phyloP scores from a whole-genome alignment of 768 basidiomycete genomes.

The Boletus vermiculosoides region DNA sequence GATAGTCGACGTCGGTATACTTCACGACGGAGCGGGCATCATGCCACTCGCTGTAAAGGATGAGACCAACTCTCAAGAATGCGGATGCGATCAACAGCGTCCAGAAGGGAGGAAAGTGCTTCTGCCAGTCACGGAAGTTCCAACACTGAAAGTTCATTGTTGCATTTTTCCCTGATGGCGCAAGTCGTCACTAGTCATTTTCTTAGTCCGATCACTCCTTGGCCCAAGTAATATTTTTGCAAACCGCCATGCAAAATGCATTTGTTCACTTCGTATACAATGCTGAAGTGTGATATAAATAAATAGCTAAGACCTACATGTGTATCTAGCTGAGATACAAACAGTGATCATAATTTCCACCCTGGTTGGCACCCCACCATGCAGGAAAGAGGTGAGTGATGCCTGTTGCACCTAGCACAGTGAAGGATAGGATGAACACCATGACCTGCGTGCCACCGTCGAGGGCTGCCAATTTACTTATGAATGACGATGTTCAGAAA shows the following conservation, averaged over 20 bases:
- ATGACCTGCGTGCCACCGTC: conserved; percentile 48
- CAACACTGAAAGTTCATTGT: not conserved
- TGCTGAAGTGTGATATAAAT: too few species aligned
- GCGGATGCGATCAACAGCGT: conserved; percentile 53
- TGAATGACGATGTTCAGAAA: not conserved
- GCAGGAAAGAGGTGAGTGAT: conserved; percentile 48
- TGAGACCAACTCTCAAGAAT: conserved; percentile 64
- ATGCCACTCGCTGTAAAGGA: conserved; percentile 89
- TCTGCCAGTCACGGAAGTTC: conserved; percentile 10
- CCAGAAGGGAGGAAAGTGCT: conserved; percentile 40
- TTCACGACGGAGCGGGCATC: conserved; percentile 80
- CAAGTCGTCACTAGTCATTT: not conserved
- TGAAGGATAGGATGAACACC: conserved; percentile 51
- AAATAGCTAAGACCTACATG: not conserved
- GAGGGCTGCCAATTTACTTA: conserved; percentile 23
- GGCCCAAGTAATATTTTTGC: too few species aligned
- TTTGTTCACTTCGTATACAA: too few species aligned
- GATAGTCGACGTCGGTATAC: conserved; percentile 98
- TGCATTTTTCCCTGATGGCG: not conserved
- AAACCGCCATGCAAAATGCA: too few species aligned
- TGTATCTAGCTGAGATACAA: conserved; percentile 12
- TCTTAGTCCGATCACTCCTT: not conserved
- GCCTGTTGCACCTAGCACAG: conserved; percentile 52
- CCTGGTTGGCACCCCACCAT: conserved; percentile 61
- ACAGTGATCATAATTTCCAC: conserved; percentile 38